Evolutionary conservation across 75 land plant genomes (phyloP), one percentile per base, ranked within the genome.

Genomic region (Cupressus sempervirens): DNA sequence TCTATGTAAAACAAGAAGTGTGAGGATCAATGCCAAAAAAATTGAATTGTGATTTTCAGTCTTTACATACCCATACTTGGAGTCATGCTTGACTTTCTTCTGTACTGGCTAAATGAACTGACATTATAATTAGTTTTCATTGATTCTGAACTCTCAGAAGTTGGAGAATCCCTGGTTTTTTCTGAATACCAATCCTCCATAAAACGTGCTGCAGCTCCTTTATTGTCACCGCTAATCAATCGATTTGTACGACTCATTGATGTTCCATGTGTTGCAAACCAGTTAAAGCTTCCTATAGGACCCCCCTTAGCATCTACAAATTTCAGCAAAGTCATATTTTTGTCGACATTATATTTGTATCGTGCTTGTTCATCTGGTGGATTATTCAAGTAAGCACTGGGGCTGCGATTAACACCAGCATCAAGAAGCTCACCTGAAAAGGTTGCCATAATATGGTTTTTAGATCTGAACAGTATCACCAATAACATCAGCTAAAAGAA

Each of bases 201-300:
- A 87, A 98, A 96, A 46, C 99, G 92, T 75, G 99, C 94, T 86
- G 99, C 99, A 75, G 99, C 99, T 53, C 99, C 99, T 90, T 98
- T 96, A 85, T 98, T 98, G 81, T 98, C 99, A 52, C 99, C 99
- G 89, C 99, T 98, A 16, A 98, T 94, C 70, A 98, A 91, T 83
- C 89, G 82, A 85, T 98, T 98, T 65, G 95, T 94, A 29, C 96
- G 93, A 83, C 96, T 95, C 99, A 98, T 98, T 53, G 99, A 96
- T 36, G 99, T 98, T 81, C 99, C 98, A 90, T 98, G 99, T 81
- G 95, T 94, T 85, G 99, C 93, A 94, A 96, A 96, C 99, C 99
- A 98, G 84, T 90, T 98, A 80, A 98, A 94, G 86, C 97, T 89
- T 46, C 99, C 99, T 50, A 96, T 91, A 32, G 99, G 92, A 23